These are phyloP conservation scores for Cucurbita maxima DNA, from an alignment of 306 rosid species.

Conservation along the genomic window DNA sequence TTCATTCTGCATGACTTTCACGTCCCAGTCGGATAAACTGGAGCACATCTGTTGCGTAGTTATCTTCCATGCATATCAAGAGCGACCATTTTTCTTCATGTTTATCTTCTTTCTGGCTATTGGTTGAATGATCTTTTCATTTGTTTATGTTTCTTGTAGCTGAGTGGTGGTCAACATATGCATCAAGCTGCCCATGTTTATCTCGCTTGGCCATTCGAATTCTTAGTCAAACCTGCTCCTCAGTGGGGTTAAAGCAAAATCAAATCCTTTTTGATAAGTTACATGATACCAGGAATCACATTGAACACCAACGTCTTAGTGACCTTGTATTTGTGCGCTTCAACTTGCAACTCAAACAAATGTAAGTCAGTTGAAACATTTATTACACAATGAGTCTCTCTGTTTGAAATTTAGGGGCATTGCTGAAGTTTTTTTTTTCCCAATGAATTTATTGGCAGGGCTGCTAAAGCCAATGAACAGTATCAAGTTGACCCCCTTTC, in stretches of 20 bases:
- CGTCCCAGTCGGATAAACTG: neutral
- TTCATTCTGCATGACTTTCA: neutral
- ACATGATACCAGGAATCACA: conserved; percentile 39
- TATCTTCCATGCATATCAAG: neutral
- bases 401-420: neutral
- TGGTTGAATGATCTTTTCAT: conserved; percentile 1
- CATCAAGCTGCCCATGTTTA: conserved; percentile 80
- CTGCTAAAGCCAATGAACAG: conserved; percentile 27
- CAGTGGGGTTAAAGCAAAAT: conserved; percentile 31
- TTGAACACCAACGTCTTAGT: conserved; percentile 65
- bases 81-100: neutral
- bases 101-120: neutral
- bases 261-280: conserved; percentile 39
- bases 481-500: conserved; percentile 54
- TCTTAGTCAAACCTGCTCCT: conserved; percentile 80
- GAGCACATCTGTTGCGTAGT: neutral
- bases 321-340: conserved; percentile 65
- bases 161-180: conserved; percentile 97
- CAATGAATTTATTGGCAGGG: conserved; percentile 27
- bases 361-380: conserved; percentile 19
- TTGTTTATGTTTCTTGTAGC: conserved; percentile 24
- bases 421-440: conserved; percentile 9
- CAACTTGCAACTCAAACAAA: conserved; percentile 24
- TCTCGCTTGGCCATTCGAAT: conserved; percentile 65
- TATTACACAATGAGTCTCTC: neutral